A percentile compares a stretch with the other conserved stretches of the same genome.
phyloP scores from a whole-genome alignment of 1,284 basidiomycete species.

The Mycena sp. region DNA sequence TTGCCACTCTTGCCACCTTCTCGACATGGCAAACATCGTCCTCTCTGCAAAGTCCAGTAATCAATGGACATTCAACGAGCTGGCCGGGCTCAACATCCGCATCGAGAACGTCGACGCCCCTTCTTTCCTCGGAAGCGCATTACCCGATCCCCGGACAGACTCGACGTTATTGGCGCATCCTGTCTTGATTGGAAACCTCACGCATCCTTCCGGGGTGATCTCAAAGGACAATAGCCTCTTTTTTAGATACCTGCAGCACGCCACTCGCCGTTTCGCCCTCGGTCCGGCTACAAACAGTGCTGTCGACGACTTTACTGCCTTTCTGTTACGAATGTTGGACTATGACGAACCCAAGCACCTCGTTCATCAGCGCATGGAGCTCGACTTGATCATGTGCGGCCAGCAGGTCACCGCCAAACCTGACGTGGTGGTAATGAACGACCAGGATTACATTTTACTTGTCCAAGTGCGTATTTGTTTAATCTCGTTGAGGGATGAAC shows the following conservation, averaged over 20 bases:
- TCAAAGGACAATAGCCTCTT: slow-evolving; percentile 2
- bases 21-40: background rate
- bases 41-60: background rate
- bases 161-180: slow-evolving; percentile 6
- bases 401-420: background rate
- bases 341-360: slow-evolving; percentile 5
- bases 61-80: background rate
- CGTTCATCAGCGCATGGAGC: slow-evolving; percentile 6
- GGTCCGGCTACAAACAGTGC: background rate
- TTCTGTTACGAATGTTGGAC: background rate
- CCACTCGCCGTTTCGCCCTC: background rate
- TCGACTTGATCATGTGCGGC: slow-evolving; percentile 4
- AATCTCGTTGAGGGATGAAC: slow-evolving; percentile 8
- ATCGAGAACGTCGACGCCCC: background rate
- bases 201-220: background rate
- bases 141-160: slow-evolving; percentile 2
- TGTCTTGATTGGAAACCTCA: background rate
- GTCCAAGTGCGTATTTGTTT: slow-evolving; percentile 2
- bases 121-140: slow-evolving; percentile 2
- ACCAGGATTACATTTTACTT: slow-evolving; percentile 3
- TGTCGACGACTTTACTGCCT: background rate
- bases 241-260: slow-evolving; percentile 5
- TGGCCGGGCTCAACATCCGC: background rate
- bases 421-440: slow-evolving; percentile 6
- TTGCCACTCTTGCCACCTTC: no score